These are phyloP conservation scores for Iris pallida DNA, from an alignment of 116 monocot species.

Conservation along the genomic window DNA sequence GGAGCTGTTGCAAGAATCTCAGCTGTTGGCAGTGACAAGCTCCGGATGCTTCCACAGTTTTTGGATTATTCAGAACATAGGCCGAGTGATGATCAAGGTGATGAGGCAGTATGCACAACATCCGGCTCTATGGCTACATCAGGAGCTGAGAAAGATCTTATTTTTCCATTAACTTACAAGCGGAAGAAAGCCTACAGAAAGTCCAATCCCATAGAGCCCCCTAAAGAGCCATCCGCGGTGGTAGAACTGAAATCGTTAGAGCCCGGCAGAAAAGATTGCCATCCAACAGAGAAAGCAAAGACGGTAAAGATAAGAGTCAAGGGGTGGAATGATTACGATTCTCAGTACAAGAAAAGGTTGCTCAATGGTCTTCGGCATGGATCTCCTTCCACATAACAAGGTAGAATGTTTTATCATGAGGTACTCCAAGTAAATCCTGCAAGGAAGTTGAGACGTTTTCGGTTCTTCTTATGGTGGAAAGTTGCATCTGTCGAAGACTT, in stretches of 20 bases:
- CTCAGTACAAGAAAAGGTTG: constrained; percentile 10
- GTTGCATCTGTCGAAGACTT: not conserved
- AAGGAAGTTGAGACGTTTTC: constrained; percentile 2
- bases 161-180: constrained; percentile 66
- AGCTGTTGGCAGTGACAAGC: constrained; percentile 1
- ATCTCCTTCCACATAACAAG: constrained; percentile 15
- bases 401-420: not conserved
- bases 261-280: constrained; percentile 11
- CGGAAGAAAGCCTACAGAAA: constrained; percentile 53
- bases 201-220: constrained; percentile 20
- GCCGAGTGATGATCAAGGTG: constrained; percentile 6
- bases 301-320: constrained; percentile 44
- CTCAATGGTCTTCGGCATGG: constrained; percentile 19
- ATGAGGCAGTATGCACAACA: constrained; percentile 6
- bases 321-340: constrained; percentile 31
- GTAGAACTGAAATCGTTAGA: constrained; percentile 14
- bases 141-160: constrained; percentile 26
- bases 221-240: constrained; percentile 17
- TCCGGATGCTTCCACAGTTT: constrained; percentile 11
- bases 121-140: constrained; percentile 8
- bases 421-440: constrained; percentile 6
- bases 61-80: constrained; percentile 13
- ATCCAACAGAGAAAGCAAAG: constrained; percentile 35
- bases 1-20: constrained; percentile 12
- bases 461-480: not conserved